Evolutionary conservation across 2,329 filamentous ascomycete species (phyloP).

Genomic region (Fusarium globosum): DNA sequence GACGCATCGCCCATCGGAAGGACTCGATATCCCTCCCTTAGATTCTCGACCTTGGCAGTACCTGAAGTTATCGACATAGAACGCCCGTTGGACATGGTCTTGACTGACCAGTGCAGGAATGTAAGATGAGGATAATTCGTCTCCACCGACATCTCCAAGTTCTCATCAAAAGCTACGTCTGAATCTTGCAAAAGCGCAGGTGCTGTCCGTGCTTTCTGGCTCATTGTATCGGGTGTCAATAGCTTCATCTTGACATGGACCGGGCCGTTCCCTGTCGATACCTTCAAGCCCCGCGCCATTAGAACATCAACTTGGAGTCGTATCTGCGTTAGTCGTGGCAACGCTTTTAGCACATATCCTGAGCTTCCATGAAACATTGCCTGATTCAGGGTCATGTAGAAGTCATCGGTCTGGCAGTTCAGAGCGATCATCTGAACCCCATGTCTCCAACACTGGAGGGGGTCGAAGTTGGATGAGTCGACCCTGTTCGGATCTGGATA

Average conservation of each 20-base stretch:
- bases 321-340: too few species aligned
- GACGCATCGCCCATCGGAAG: not conserved
- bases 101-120: conserved; percentile 7
- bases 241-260: not conserved
- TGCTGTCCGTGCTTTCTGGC: not conserved
- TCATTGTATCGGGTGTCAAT: not conserved
- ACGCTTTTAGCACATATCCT: conserved; percentile 15
- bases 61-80: not conserved
- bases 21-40: conserved; percentile 9
- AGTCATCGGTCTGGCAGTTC: conserved; percentile 22
- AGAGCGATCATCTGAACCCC: conserved; percentile 28
- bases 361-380: conserved; percentile 16
- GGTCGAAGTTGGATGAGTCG: conserved; percentile 29
- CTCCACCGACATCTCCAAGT: not conserved
- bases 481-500: conserved; percentile 28
- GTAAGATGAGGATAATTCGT: not conserved
- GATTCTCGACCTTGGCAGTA: not conserved
- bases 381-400: conserved; percentile 2
- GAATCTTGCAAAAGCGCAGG: accelerated
- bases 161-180: not conserved
- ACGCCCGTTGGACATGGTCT: not conserved
- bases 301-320: conserved; percentile 3
- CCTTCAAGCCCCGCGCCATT: not conserved
- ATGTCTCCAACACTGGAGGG: conserved; percentile 11
- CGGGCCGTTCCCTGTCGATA: accelerated